phyloP scores from a whole-genome alignment of 306 rosid species.

The Luffa acutangula region DNA sequence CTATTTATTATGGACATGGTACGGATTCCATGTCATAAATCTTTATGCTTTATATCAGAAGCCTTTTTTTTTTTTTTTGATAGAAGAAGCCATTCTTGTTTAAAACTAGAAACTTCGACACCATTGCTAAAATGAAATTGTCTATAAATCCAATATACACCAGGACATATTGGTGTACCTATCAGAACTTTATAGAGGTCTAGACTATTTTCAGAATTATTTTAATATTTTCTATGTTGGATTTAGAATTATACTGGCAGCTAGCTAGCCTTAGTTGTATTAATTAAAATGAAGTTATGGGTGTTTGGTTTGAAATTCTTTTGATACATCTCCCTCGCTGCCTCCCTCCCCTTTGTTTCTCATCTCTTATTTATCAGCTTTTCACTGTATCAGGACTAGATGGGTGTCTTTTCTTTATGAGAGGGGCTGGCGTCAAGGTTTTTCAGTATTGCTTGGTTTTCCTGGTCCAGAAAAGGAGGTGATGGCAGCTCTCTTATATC shows the following conservation, averaged over 20 bases:
- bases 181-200: neutral
- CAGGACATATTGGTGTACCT: neutral
- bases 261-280: neutral
- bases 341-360: constrained; percentile 4
- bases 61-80: too few relatives aligned
- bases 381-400: constrained; percentile 53
- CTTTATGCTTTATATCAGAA: neutral
- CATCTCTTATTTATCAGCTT: constrained; percentile 8
- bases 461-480: constrained; percentile 98
- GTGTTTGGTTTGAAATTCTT: neutral
- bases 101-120: neutral
- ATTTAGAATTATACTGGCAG: neutral
- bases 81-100: neutral
- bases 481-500: constrained; percentile 12
- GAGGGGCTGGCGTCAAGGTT: constrained; percentile 96
- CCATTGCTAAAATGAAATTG: neutral
- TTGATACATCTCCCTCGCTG: neutral
- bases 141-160: neutral
- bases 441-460: constrained; percentile 55
- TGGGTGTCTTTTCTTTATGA: constrained; percentile 75
- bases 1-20: neutral
- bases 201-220: neutral
- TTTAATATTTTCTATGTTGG: neutral
- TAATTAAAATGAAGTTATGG: neutral
- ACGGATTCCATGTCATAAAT: neutral